phyloP scores from a whole-genome alignment of 352 stramenopile species.

The Phytophthora rubi region DNA sequence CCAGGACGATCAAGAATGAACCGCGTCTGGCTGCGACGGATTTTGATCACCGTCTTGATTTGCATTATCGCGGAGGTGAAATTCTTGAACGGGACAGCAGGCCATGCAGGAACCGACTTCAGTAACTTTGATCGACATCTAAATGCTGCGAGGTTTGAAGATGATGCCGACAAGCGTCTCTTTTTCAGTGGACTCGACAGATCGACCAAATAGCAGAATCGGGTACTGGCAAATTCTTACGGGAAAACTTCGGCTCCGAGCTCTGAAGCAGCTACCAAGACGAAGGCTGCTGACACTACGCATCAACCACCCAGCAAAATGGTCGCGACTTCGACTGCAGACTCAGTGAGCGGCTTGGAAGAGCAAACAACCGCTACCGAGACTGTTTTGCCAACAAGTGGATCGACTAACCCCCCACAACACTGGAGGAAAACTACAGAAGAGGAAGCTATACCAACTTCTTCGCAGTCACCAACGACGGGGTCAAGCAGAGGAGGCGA shows the following conservation, averaged over 20 bases:
- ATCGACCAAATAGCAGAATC: too few relatives aligned
- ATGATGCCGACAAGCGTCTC: neutral
- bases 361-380: too few relatives aligned
- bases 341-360: too few relatives aligned
- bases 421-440: too few relatives aligned
- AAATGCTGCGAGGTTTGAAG: neutral
- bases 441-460: too few relatives aligned
- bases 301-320: neutral
- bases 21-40: neutral
- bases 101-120: neutral
- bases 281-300: neutral
- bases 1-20: neutral
- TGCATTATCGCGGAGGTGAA: neutral
- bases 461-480: too few relatives aligned
- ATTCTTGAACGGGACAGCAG: neutral
- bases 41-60: neutral
- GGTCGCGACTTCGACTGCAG: neutral
- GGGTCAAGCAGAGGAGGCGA: too few relatives aligned
- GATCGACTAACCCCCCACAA: too few relatives aligned
- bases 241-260: neutral
- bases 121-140: neutral
- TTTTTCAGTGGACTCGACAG: neutral
- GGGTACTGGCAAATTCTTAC: neutral
- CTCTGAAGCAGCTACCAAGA: too few relatives aligned
- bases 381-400: too few relatives aligned